Evolutionary conservation across 208 protist species (phyloP), one percentile per base, ranked within the genome.

Genomic region (Histomonas meleagridis): DNA sequence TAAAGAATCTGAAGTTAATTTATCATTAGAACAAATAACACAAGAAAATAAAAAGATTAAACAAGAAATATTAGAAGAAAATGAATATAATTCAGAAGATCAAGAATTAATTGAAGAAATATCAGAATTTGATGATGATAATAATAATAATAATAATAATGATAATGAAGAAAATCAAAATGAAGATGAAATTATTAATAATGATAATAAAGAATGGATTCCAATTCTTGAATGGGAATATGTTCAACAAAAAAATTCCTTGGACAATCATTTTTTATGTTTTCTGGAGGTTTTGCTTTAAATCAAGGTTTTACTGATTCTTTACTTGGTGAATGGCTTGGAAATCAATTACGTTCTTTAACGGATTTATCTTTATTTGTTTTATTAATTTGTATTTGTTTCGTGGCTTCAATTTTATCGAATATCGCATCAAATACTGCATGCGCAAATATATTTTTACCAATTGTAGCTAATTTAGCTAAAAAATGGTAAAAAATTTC

Each of bases 231-330:
- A 86, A 14, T 86, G 76, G 76, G 76, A 86, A 86, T 86, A 86
- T 55, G 62, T 62, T 16, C 91, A 92, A 43, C 16, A 10, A n/a
- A 92, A n/a, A 69, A 49, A 48, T 93, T 43, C 92, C 92, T 14
- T 93, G 90, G 91, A 91, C 38, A 43, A 86, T 93, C 4, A 12
- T 93, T n/a, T 23, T 91, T 93, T 46, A 55, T 93, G 28, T 90
- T 93, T 18, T 90, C 81, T 5, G 92, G 92, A 5, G 92, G 92
- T 46, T 93, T 93, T 69, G 91, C 91, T 7, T 51, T 93, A 32
- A 92, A 92, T 43, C 62, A 92, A 60, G 92, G 79, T 14, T 81
- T 90, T 38, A 62, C 12, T 3, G 91, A 78, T 43, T 92, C 92
- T 1, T 60, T 38, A 46, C 91, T 92, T 9, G 53, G 46, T 32